phyloP scores from a whole-genome alignment of 345 rosid species.

The Diplotaxis tenuifolia region DNA sequence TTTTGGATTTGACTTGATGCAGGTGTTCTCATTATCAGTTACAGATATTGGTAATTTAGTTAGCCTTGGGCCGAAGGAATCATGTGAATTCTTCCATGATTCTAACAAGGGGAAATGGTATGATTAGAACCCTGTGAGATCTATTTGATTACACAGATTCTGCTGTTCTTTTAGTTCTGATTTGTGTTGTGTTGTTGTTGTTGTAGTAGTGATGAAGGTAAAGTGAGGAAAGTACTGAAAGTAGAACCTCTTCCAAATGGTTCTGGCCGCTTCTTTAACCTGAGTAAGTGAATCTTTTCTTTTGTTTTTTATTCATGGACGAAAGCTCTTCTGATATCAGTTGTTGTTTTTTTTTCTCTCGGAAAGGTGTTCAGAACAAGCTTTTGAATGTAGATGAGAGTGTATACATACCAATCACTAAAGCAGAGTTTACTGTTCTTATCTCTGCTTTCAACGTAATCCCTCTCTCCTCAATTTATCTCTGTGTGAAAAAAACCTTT shows the following conservation, averaged over 20 bases:
- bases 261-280: slow-evolving; percentile 89
- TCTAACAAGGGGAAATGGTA: slow-evolving; percentile 86
- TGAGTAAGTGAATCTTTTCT: slow-evolving; percentile 48
- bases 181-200: slow-evolving; percentile 4
- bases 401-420: slow-evolving; percentile 76
- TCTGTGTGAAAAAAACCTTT: not conserved
- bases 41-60: slow-evolving; percentile 71
- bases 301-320: slow-evolving; percentile 16
- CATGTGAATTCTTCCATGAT: slow-evolving; percentile 88
- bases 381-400: slow-evolving; percentile 71
- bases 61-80: slow-evolving; percentile 67
- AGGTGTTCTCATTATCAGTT: slow-evolving; percentile 86
- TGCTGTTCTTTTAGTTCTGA: not conserved
- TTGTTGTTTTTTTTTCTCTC: slow-evolving; percentile 24
- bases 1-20: slow-evolving; percentile 13
- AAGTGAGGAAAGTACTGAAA: slow-evolving; percentile 66
- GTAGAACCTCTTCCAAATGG: slow-evolving; percentile 97
- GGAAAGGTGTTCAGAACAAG: slow-evolving; percentile 88
- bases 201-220: slow-evolving; percentile 85
- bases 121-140: not conserved
- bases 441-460: slow-evolving; percentile 70
- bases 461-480: slow-evolving; percentile 14
- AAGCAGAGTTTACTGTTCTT: slow-evolving; percentile 78
- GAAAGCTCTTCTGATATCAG: slow-evolving; percentile 8
- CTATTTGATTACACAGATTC: not conserved